These are phyloP conservation scores for Pulveroboletus ravenelii DNA, from an alignment of 768 basidiomycete genomes.

Conservation along the genomic window DNA sequence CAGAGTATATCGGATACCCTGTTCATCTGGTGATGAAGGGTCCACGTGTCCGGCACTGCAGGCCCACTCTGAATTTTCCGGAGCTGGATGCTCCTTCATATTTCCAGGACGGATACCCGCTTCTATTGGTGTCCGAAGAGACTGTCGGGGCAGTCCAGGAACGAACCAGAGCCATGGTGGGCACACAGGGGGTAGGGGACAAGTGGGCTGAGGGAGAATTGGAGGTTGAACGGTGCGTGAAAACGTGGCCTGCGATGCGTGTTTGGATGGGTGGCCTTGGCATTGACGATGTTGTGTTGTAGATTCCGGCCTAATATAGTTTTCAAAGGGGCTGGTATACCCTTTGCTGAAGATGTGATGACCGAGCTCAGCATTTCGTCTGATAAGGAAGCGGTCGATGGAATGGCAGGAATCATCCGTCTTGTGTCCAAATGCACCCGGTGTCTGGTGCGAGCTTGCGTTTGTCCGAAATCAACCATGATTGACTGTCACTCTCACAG, in stretches of 20 bases:
- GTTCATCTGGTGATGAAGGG: slow-evolving; percentile 71
- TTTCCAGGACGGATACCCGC: slow-evolving; percentile 70
- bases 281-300: neutral
- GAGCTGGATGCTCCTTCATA: slow-evolving; percentile 49
- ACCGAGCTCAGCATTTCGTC: slow-evolving; percentile 54
- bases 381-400: slow-evolving; percentile 15
- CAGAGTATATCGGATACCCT: slow-evolving; percentile 53
- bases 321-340: slow-evolving; percentile 53
- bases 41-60: slow-evolving; percentile 45
- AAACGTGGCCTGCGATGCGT: neutral
- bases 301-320: slow-evolving; percentile 81
- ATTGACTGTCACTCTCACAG: slow-evolving; percentile 34
- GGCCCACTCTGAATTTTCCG: slow-evolving; percentile 52
- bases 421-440: slow-evolving; percentile 68
- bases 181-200: slow-evolving; percentile 44
- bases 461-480: slow-evolving; percentile 1
- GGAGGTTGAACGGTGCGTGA: slow-evolving; percentile 53
- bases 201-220: slow-evolving; percentile 50
- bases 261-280: neutral
- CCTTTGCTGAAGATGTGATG: slow-evolving; percentile 72
- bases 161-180: slow-evolving; percentile 43
- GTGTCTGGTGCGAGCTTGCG: slow-evolving; percentile 53
- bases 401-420: slow-evolving; percentile 33
- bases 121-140: slow-evolving; percentile 65
- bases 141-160: slow-evolving; percentile 50